A percentile compares a stretch with the other conserved stretches of the same genome.
Evolutionary conservation across 768 basidiomycete species (phyloP).

Genomic region (Boletus rubroflammeus): DNA sequence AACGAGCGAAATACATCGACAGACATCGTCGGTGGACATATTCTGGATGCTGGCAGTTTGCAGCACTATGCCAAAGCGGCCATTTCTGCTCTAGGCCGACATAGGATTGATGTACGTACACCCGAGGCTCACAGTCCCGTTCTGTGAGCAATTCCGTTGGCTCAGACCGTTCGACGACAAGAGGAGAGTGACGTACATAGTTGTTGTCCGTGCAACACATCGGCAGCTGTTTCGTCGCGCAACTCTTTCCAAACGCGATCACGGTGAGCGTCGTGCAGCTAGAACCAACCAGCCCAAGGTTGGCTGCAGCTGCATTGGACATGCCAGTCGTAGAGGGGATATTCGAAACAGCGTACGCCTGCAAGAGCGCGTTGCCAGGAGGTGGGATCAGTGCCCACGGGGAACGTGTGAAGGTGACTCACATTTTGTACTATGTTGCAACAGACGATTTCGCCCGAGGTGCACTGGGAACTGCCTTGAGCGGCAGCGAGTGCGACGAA

Average conservation of each 20-base stretch:
- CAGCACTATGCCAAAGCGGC: no score
- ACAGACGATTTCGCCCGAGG: slow-evolving; percentile 11
- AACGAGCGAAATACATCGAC: background rate
- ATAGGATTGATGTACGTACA: slow-evolving; percentile 8
- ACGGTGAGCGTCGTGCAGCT: slow-evolving; percentile 9
- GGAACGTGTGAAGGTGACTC: background rate
- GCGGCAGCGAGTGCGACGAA: slow-evolving; percentile 3
- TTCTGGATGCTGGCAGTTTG: no score
- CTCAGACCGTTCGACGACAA: background rate
- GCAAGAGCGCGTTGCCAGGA: background rate
- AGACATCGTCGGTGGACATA: background rate
- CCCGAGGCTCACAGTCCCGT: slow-evolving; percentile 11
- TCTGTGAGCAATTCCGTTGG: slow-evolving; percentile 1
- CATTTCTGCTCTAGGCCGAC: background rate
- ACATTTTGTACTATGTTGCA: slow-evolving; percentile 8
- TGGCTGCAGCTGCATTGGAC: slow-evolving; percentile 4
- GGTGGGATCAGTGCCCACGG: background rate
- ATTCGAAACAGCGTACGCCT: slow-evolving; percentile 7
- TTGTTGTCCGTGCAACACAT: slow-evolving; percentile 15
- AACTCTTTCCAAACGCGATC: slow-evolving; percentile 9
- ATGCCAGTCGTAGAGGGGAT: slow-evolving; percentile 6
- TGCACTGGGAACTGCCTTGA: slow-evolving; percentile 7
- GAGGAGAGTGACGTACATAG: slow-evolving; percentile 3
- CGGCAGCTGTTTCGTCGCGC: slow-evolving; percentile 9
- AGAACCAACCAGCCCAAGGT: slow-evolving; percentile 13